A percentile compares a stretch with the other conserved stretches of the same genome.
Conservation (phyloP, 1,284 basidiomycete genomes). For the Irpex sp. region DNA sequence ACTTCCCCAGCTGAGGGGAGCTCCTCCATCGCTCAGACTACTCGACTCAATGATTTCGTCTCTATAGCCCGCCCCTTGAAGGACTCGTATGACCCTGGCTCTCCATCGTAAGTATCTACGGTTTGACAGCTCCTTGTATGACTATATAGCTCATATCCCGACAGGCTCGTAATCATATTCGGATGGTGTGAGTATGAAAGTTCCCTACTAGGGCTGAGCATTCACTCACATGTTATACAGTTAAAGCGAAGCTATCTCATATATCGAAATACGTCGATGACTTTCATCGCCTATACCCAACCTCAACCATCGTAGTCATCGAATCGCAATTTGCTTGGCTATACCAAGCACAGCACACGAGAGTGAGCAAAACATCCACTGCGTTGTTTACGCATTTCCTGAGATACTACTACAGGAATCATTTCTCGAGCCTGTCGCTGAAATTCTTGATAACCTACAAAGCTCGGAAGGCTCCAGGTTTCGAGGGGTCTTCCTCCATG, state of each 20-base stretch:
- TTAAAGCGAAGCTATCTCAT: constrained; percentile 8
- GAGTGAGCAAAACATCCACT: constrained; percentile 2
- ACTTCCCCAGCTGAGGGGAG: neutral
- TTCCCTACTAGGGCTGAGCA: too few species aligned
- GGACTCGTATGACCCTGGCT: constrained; percentile 1
- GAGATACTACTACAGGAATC: constrained; percentile 2
- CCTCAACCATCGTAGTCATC: constrained; percentile 9
- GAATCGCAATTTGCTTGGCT: constrained; percentile 8
- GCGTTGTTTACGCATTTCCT: neutral
- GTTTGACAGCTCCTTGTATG: neutral
- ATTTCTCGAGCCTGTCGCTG: constrained; percentile 10
- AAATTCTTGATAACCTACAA: constrained; percentile 4
- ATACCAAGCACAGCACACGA: constrained; percentile 5
- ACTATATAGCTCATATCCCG: neutral
- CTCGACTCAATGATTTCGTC: constrained; percentile 7
- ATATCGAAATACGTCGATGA: constrained; percentile 9
- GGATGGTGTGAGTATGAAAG: constrained; percentile 10
- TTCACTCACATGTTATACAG: constrained; percentile 1
- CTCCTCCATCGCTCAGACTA: neutral
- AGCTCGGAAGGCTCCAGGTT: constrained; percentile 2
- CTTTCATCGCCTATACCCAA: constrained; percentile 5
- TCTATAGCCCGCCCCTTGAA: neutral
- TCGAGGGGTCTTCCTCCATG: constrained; percentile 10
- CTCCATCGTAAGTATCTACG: constrained; percentile 5
- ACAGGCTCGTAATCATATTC: constrained; percentile 9